A percentile compares a stretch with the other conserved stretches of the same genome.
phyloP scores from a whole-genome alignment of 139 green algal species.

The Nannochloris sp. region DNA sequence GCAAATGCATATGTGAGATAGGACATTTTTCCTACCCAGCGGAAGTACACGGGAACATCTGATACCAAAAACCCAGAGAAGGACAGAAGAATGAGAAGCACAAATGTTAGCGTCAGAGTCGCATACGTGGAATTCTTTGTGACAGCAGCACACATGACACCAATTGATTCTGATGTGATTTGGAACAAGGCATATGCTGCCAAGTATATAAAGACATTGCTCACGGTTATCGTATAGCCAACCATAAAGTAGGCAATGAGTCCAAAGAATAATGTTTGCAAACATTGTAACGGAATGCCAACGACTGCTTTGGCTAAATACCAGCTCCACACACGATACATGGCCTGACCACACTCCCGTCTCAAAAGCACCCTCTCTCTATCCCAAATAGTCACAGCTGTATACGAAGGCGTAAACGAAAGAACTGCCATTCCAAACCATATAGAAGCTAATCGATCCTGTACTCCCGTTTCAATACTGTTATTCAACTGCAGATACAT shows the following conservation, averaged over 20 bases:
- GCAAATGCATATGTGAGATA: conserved; percentile 51
- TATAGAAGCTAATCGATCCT: conserved; percentile 25
- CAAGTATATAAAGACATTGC: conserved; percentile 16
- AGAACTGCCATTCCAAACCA: conserved; percentile 27
- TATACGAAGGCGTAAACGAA: conserved; percentile 44
- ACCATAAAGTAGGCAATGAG: conserved; percentile 19
- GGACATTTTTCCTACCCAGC: conserved; percentile 37
- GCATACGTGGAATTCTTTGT: conserved; percentile 29
- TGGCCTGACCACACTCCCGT: conserved; percentile 30
- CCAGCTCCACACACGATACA: conserved; percentile 21
- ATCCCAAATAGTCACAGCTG: conserved; percentile 36
- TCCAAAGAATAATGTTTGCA: conserved; percentile 13
- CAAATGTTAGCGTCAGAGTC: conserved; percentile 41
- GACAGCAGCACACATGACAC: conserved; percentile 35
- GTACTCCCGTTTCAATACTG: conserved; percentile 16
- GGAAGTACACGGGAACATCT: conserved; percentile 42
- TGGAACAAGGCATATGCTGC: conserved; percentile 35
- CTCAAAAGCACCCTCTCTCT: conserved; percentile 38
- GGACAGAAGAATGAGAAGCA: conserved; percentile 47
- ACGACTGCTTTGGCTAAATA: conserved; percentile 17
- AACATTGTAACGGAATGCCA: conserved; percentile 7
- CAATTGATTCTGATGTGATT: conserved; percentile 32
- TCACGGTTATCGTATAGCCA: conserved; percentile 8
- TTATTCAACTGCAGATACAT: conserved; percentile 27
- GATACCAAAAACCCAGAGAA: conserved; percentile 51